Evolutionary conservation across 2,329 filamentous ascomycete species (phyloP).

Genomic region (Fusarium oxysporum): DNA sequence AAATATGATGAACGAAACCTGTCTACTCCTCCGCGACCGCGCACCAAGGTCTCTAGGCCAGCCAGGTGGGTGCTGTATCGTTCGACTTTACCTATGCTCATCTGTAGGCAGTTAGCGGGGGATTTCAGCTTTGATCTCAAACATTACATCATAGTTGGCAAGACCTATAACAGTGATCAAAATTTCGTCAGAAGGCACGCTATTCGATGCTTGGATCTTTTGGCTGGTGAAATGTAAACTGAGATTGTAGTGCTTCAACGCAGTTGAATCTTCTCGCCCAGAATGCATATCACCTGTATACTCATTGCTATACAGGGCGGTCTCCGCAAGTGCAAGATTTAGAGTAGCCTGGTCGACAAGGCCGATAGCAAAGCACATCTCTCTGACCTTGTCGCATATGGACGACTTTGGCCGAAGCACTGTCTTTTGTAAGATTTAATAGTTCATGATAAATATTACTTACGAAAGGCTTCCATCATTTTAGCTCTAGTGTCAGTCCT

Average conservation of each 20-base stretch:
- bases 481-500: not conserved
- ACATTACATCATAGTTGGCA: slow-evolving; percentile 4
- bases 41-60: not conserved
- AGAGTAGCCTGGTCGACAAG: not conserved
- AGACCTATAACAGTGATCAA: not conserved
- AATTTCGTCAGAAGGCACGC: not conserved
- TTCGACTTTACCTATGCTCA: slow-evolving; percentile 6
- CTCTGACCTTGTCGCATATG: slow-evolving; percentile 1
- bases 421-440: not conserved
- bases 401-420: slow-evolving; percentile 9
- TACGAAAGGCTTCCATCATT: slow-evolving; percentile 2
- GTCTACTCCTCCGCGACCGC: not conserved
- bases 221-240: not conserved
- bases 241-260: slow-evolving; percentile 5
- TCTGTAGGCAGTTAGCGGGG: not conserved
- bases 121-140: too few relatives aligned
- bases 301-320: not conserved
- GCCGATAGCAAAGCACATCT: slow-evolving; percentile 9
- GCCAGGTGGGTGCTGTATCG: slow-evolving; percentile 1
- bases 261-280: not conserved
- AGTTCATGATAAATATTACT: not conserved
- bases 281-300: not conserved
- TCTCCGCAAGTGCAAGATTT: slow-evolving; percentile 1
- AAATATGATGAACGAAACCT: not conserved
- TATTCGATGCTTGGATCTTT: not conserved